Percentiles rank a stretch among this genome's conserved stretches.
These are phyloP conservation scores for Ogataea nakhonphanomensis DNA, from an alignment of 805 yeast species.

Conservation along the genomic window DNA sequence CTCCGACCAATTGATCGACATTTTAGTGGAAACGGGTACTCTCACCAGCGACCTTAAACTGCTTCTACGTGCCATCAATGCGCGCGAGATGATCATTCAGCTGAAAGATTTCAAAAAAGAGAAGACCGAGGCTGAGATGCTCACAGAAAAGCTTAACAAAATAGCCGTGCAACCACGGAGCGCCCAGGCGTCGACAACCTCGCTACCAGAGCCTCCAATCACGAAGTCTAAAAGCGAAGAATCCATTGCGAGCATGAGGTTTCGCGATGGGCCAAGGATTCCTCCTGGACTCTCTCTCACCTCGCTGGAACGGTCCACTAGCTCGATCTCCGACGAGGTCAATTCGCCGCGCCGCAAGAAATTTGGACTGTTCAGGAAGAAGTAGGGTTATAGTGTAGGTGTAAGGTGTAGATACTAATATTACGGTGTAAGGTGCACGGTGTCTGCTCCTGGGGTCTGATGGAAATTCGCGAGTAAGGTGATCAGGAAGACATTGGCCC, in stretches of 20 bases:
- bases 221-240: slow-evolving; percentile 2
- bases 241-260: background rate
- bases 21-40: slow-evolving; percentile 59
- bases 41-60: slow-evolving; percentile 62
- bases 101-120: slow-evolving; percentile 32
- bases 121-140: slow-evolving; percentile 7
- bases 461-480: slow-evolving; percentile 6
- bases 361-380: slow-evolving; percentile 12
- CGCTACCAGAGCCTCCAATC: background rate
- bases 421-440: slow-evolving; percentile 2
- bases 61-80: slow-evolving; percentile 54
- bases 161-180: background rate
- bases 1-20: slow-evolving; percentile 50
- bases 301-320: slow-evolving; percentile 3
- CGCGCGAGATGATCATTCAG: slow-evolving; percentile 44
- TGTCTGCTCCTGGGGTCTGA: background rate
- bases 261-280: background rate
- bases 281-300: slow-evolving; percentile 7
- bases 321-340: background rate
- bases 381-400: background rate
- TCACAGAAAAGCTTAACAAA: background rate
- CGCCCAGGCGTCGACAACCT: slow-evolving; percentile 1
- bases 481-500: slow-evolving; percentile 11
- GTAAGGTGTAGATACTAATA: too few species aligned
- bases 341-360: slow-evolving; percentile 4